These are phyloP conservation scores for Acer negundo DNA, from an alignment of 345 rosid species.

Conservation along the genomic window DNA sequence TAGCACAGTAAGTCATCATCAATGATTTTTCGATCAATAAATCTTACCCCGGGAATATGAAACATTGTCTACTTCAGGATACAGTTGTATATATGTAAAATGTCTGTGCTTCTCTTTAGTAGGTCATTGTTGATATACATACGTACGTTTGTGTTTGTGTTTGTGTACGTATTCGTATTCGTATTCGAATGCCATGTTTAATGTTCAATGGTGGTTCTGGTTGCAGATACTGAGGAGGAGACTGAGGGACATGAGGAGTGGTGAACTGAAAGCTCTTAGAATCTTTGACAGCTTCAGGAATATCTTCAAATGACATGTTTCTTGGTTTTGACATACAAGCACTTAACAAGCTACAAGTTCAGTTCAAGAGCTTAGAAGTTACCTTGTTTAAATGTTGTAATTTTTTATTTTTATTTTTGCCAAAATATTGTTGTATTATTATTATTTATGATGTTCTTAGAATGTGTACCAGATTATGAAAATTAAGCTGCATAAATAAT, in stretches of 20 bases:
- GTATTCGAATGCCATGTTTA: not conserved
- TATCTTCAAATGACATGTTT: conserved; percentile 52
- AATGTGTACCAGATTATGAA: no score
- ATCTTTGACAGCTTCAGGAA: conserved; percentile 69
- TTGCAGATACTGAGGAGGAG: conserved; percentile 85
- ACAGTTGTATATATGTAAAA: no score
- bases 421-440: not conserved
- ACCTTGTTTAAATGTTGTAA: not conserved
- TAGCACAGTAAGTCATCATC: not conserved
- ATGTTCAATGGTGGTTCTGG: not conserved
- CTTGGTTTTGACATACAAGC: conserved; percentile 1
- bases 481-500: no score
- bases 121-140: no score
- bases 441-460: not conserved
- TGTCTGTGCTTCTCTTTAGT: no score
- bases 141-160: no score
- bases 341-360: not conserved
- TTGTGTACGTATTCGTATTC: not conserved
- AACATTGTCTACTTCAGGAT: no score
- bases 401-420: not conserved
- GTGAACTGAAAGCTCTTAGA: conserved; percentile 80
- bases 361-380: not conserved
- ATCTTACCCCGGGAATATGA: no score
- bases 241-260: conserved; percentile 79
- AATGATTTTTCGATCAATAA: not conserved